Conservation (phyloP, 805 yeast genomes). For the Cyberlindnera amylophila region DNA sequence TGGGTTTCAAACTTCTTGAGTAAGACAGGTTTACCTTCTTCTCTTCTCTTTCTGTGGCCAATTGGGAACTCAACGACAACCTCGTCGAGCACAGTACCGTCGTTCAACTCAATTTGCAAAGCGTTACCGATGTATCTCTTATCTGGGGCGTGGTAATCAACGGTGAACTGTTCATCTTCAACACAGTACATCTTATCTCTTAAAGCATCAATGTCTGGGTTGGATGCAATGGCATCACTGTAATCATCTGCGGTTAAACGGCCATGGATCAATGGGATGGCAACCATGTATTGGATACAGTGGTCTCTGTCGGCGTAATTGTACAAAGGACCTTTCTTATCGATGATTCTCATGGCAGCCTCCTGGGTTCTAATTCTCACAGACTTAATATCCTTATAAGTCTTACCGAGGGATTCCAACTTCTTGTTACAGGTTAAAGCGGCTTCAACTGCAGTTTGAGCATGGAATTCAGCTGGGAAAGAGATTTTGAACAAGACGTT, state of each 20-base stretch:
- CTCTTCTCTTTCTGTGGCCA: conserved; percentile 56
- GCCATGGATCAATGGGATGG: conserved; percentile 52
- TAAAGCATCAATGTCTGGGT: conserved; percentile 48
- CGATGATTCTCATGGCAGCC: conserved; percentile 58
- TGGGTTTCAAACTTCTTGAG: conserved; percentile 49
- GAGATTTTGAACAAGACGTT: conserved; percentile 58
- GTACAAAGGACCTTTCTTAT: conserved; percentile 55
- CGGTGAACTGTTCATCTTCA: conserved; percentile 44
- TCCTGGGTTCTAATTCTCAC: conserved; percentile 55
- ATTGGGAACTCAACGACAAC: conserved; percentile 53
- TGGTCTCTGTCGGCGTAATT: conserved; percentile 66
- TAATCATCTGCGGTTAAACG: conserved; percentile 57
- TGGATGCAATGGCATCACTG: conserved; percentile 45
- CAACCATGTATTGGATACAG: conserved; percentile 62
- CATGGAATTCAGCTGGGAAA: conserved; percentile 64
- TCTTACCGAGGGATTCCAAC: conserved; percentile 38
- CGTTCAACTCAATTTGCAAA: conserved; percentile 44
- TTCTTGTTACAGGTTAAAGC: conserved; percentile 41
- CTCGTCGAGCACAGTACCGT: conserved; percentile 50
- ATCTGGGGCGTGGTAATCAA: conserved; percentile 52
- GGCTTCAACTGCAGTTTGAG: conserved; percentile 62
- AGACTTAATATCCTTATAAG: conserved; percentile 45
- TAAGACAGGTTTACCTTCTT: conserved; percentile 55
- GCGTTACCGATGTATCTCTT: conserved; percentile 60
- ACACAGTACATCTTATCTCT: conserved; percentile 53